These are phyloP conservation scores for Zangia roseola DNA, from an alignment of 768 basidiomycete species.

Conservation along the genomic window DNA sequence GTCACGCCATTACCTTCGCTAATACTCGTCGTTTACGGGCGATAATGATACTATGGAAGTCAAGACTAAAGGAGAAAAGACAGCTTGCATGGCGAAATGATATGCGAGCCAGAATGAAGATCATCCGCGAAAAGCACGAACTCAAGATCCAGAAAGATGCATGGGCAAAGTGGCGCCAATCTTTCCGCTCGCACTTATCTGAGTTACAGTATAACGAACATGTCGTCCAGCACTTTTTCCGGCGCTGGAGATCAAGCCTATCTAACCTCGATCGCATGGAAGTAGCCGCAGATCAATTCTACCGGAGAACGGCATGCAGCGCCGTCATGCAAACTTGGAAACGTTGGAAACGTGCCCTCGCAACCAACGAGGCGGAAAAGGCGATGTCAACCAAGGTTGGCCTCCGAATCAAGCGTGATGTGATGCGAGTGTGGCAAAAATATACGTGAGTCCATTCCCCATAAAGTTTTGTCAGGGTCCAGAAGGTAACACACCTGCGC, in stretches of 20 bases:
- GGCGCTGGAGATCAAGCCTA: constrained; percentile 53
- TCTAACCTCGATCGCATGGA: constrained; percentile 44
- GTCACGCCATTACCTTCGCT: constrained; percentile 44
- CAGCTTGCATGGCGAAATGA: constrained; percentile 62
- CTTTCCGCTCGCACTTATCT: constrained; percentile 49
- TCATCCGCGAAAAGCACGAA: constrained; percentile 56
- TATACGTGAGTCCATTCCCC: constrained; percentile 44
- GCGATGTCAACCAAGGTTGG: constrained; percentile 43
- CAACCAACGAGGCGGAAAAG: constrained; percentile 46
- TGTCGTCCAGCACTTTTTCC: constrained; percentile 43
- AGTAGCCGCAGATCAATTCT: constrained; percentile 48
- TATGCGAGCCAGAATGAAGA: constrained; percentile 71
- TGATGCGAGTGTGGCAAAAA: constrained; percentile 57
- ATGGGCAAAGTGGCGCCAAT: constrained; percentile 68
- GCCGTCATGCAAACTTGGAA: constrained; percentile 48
- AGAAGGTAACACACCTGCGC: constrained; percentile 2
- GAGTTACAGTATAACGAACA: constrained; percentile 49
- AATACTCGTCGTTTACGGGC: constrained; percentile 43
- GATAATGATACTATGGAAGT: constrained; percentile 52
- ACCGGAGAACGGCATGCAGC: constrained; percentile 37
- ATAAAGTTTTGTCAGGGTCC: neutral
- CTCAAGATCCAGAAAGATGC: constrained; percentile 51
- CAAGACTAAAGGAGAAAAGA: constrained; percentile 50
- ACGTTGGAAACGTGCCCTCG: constrained; percentile 51
- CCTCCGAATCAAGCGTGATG: constrained; percentile 46